phyloP scores from a whole-genome alignment of 208 protist species.

The Tritrichomonas foetus region DNA sequence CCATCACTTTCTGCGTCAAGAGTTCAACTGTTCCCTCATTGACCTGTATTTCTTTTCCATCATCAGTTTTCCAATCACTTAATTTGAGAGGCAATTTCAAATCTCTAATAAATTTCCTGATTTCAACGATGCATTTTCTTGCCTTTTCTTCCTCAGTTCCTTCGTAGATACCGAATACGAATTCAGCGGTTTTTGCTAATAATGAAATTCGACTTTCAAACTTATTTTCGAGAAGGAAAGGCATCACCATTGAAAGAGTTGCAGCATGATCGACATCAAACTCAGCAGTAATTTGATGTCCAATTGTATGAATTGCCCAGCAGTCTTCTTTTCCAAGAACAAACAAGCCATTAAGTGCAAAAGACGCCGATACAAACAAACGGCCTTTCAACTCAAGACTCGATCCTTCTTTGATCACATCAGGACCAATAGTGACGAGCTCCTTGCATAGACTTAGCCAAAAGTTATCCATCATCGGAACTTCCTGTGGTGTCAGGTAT shows the following conservation, averaged over 20 bases:
- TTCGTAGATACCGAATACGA: background rate
- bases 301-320: background rate
- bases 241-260: background rate
- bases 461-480: constrained; percentile 18
- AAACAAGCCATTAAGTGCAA: background rate
- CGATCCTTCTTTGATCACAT: background rate
- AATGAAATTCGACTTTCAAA: background rate
- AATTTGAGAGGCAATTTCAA: background rate
- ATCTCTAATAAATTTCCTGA: background rate
- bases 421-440: background rate
- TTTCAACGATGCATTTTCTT: background rate
- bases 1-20: background rate
- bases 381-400: background rate
- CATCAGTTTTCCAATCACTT: background rate
- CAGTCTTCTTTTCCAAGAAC: background rate
- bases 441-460: background rate
- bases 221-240: background rate
- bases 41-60: background rate
- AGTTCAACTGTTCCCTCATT: background rate
- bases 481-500: background rate
- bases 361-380: background rate
- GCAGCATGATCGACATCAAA: background rate
- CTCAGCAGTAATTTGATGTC: background rate
- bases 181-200: background rate
- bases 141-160: constrained; percentile 2